These are phyloP conservation scores for Xylaria polymorpha DNA, from an alignment of 2,329 filamentous ascomycete species.

Conservation along the genomic window DNA sequence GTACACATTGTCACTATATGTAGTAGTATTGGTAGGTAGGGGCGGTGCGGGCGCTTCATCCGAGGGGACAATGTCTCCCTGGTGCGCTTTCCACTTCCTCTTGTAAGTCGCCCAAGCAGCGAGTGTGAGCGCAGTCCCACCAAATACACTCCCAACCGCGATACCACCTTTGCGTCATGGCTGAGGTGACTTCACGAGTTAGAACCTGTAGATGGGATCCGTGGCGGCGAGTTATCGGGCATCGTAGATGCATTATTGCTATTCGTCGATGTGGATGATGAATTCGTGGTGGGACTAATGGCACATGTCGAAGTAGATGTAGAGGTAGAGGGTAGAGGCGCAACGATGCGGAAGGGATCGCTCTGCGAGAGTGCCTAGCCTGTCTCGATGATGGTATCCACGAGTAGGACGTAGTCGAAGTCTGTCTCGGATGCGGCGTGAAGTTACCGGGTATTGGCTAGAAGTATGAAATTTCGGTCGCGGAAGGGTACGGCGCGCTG, in stretches of 20 bases:
- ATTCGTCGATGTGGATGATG: neutral
- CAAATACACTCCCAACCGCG: neutral
- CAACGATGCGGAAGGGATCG: neutral
- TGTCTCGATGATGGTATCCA: neutral
- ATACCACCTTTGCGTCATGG: neutral
- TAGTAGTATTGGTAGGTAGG: neutral
- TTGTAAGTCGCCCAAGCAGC: neutral
- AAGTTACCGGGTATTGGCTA: constrained; percentile 1
- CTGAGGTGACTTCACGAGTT: neutral
- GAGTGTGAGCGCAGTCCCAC: neutral
- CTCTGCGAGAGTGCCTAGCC: neutral
- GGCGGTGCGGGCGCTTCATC: neutral
- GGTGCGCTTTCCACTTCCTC: neutral
- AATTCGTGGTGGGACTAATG: neutral
- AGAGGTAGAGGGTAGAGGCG: neutral
- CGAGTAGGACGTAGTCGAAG: constrained; percentile 5
- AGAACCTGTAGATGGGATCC: neutral
- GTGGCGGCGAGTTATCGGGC: neutral
- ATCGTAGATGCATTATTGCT: neutral
- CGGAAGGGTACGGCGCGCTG: neutral
- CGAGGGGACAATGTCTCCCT: neutral
- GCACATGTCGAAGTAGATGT: neutral
- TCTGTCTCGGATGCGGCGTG: neutral
- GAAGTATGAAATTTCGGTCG: constrained; percentile 15
- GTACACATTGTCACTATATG: neutral